Base-by-base conservation (phyloP, 106 monocot genomes). In the Dendrobium officinale region DNA sequence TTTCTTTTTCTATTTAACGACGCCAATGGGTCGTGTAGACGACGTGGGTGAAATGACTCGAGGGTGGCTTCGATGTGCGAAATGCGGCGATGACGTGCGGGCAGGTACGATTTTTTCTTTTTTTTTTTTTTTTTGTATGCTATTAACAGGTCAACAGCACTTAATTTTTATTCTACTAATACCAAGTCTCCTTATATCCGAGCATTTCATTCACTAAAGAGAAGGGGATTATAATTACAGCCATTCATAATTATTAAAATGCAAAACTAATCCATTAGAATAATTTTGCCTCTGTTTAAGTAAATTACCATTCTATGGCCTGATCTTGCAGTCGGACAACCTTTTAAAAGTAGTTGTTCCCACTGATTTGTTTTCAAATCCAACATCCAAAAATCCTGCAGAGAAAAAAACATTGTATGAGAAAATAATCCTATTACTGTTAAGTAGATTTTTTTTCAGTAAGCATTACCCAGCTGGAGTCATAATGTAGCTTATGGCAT, bases 341-440 rank as follows among this genome's bases (percentile, higher is more conserved):
- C 94, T 87, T 98, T 98, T 54, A 88, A 79, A 81, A 87, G 85
- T 64, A 98, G 70, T 84, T 98, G 98, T 81, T 98, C 95, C 98
- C 98, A 98, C 81, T 95, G 91, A 86, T 98, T 98, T 80, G 92
- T 89, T 86, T 91, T 94, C 77, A 98, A 82, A 93, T 98, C 98
- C 45, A 98, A 80, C 79, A 81, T 86, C 98, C 98, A 98, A 83
- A 98, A 95, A 59, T 98, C 98, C 98, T 98, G 66, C 6, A 42
- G 56, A 26, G 79, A 20, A 59, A 77, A 86, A 83, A 64, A 16
- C 18, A 48, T 37, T 37, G 13, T 10, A 74, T 74, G 1, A 41
- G 37, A 74, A 42, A 66, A 66, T 24, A 43, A 67, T 37, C 43
- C n/a, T 44, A 44, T 20, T 43, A n/a, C 20, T 19, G 74, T 24